These are phyloP conservation scores for Penicillium paxilli DNA, from an alignment of 495 filamentous ascomycete species.

Conservation along the genomic window DNA sequence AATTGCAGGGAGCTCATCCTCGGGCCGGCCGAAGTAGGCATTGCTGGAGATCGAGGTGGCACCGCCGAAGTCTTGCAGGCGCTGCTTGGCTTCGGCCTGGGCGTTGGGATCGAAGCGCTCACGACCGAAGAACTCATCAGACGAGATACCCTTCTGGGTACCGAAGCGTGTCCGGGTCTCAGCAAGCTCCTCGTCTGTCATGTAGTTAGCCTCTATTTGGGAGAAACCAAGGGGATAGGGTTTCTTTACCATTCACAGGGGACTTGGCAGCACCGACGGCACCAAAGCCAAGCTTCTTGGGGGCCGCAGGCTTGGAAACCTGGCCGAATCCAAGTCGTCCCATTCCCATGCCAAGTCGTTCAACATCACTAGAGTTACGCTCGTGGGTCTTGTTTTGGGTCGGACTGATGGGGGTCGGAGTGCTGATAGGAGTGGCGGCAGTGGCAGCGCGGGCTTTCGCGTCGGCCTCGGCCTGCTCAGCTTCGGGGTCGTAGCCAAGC, in stretches of 20 bases:
- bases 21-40: conserved; percentile 90
- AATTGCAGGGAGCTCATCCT: conserved; percentile 62
- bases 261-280: conserved; percentile 67
- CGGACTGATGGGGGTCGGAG: conserved; percentile 76
- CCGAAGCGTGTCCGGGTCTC: conserved; percentile 61
- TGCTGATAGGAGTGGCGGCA: conserved; percentile 56
- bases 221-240: neutral
- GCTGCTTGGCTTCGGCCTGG: conserved; percentile 80
- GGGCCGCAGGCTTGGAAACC: conserved; percentile 60
- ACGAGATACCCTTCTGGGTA: conserved; percentile 91
- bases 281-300: conserved; percentile 87
- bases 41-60: conserved; percentile 92
- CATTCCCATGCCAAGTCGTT: conserved; percentile 90
- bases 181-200: conserved; percentile 40
- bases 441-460: conserved; percentile 54
- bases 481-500: conserved; percentile 95
- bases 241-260: conserved; percentile 63
- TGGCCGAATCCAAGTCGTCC: conserved; percentile 88
- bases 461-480: conserved; percentile 64
- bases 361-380: conserved; percentile 71
- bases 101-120: conserved; percentile 77
- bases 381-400: conserved; percentile 50
- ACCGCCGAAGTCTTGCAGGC: conserved; percentile 89
- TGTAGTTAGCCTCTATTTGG: conserved; percentile 6
- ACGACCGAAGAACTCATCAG: conserved; percentile 96